These are phyloP conservation scores for Tritrichomonas foetus DNA, from an alignment of 208 protist genomes.

Conservation along the genomic window DNA sequence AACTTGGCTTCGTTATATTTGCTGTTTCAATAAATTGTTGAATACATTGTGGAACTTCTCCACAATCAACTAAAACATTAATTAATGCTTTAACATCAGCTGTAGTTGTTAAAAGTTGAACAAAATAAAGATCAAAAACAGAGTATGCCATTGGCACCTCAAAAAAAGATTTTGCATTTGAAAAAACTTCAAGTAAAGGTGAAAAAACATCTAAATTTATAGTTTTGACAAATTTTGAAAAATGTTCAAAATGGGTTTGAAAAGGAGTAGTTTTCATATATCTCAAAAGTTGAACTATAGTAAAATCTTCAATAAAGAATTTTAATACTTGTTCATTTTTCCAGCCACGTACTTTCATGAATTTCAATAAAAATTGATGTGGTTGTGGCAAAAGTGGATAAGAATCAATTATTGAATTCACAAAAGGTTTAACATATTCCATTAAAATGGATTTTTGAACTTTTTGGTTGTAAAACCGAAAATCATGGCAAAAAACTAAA, in stretches of 20 bases:
- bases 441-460: neutral
- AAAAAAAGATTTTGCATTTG: neutral
- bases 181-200: neutral
- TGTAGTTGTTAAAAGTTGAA: neutral
- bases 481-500: neutral
- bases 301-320: neutral
- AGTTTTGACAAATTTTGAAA: neutral
- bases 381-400: neutral
- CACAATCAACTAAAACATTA: neutral
- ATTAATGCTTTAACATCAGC: neutral
- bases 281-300: neutral
- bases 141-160: neutral
- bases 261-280: neutral
- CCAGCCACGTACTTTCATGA: neutral
- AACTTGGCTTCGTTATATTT: neutral
- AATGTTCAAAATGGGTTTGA: neutral
- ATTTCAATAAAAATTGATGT: neutral
- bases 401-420: neutral
- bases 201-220: neutral
- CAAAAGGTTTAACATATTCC: neutral
- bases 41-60: neutral
- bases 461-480: neutral
- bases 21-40: neutral
- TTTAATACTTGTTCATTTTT: neutral
- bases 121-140: neutral